Percentiles rank a stretch among this genome's conserved stretches.
These are phyloP conservation scores for Hypholoma sublateritium DNA, from an alignment of 768 basidiomycete genomes.

Conservation along the genomic window DNA sequence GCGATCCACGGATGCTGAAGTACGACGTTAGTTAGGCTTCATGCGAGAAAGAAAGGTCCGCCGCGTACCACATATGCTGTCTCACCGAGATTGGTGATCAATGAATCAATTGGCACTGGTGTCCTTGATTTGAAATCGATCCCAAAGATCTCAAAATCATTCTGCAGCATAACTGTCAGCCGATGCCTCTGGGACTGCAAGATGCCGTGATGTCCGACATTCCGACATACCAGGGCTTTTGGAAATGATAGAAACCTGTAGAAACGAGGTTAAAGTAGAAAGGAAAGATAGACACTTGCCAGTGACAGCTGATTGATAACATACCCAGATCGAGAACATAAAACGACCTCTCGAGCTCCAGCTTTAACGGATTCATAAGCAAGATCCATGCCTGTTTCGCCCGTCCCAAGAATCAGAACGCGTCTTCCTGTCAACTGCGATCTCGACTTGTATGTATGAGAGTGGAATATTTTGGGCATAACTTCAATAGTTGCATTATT, in stretches of 20 bases:
- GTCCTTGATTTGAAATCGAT: constrained; percentile 38
- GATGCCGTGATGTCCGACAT: background rate
- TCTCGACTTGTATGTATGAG: constrained; percentile 48
- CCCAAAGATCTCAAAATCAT: constrained; percentile 58
- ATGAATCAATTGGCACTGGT: constrained; percentile 42
- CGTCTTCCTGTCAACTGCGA: constrained; percentile 41
- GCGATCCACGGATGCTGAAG: constrained; percentile 62
- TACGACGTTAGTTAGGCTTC: background rate
- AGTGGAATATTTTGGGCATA: constrained; percentile 43
- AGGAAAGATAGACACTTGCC: background rate
- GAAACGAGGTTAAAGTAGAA: background rate
- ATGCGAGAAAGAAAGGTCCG: background rate
- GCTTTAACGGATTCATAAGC: constrained; percentile 50
- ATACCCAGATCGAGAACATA: constrained; percentile 53
- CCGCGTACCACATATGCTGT: constrained; percentile 47
- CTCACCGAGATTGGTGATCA: constrained; percentile 61
- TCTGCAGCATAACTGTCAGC: constrained; percentile 25
- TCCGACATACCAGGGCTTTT: constrained; percentile 42
- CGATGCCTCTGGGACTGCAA: too few relatives aligned
- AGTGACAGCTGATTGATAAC: background rate
- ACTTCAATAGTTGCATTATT: constrained; percentile 14
- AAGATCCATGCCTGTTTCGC: constrained; percentile 66
- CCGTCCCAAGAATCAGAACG: constrained; percentile 58
- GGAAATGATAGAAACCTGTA: constrained; percentile 57
- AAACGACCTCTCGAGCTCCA: constrained; percentile 47